Conservation (phyloP, 768 basidiomycete species). For the Auricularia auricula-judae region DNA sequence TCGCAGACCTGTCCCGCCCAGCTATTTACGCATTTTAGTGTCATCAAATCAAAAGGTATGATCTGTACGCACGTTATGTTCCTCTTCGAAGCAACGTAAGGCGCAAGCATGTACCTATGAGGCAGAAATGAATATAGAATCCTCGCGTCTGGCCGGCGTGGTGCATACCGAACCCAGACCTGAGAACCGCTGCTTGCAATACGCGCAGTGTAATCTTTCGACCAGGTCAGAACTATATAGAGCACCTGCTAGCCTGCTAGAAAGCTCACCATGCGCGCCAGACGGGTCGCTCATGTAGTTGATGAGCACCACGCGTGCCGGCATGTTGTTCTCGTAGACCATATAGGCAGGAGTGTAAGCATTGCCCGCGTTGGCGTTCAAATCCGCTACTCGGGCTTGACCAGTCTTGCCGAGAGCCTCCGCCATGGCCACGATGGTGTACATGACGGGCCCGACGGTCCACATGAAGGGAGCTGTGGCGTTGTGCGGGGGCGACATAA, state of each 20-base stretch:
- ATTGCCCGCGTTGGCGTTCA: constrained; percentile 27
- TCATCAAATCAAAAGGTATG: constrained; percentile 23
- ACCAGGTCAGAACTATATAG: constrained; percentile 20
- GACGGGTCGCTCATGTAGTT: constrained; percentile 36
- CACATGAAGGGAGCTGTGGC: constrained; percentile 38
- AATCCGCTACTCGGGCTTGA: constrained; percentile 31
- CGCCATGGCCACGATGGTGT: constrained; percentile 33
- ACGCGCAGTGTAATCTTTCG: constrained; percentile 28
- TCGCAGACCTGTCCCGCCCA: not conserved
- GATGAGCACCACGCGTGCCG: constrained; percentile 40
- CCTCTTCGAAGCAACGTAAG: constrained; percentile 39
- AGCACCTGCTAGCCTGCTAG: constrained; percentile 22
- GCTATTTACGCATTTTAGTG: too few species aligned
- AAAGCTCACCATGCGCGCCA: constrained; percentile 39
- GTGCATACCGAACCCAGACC: not conserved
- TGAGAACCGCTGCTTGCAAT: constrained; percentile 28
- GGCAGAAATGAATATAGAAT: not conserved
- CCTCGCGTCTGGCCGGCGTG: not conserved
- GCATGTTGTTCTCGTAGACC: constrained; percentile 35
- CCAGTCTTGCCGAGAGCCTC: constrained; percentile 35
- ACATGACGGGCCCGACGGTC: constrained; percentile 39
- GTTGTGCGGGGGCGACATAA: constrained; percentile 40
- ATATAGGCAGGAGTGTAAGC: constrained; percentile 36
- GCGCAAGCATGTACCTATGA: constrained; percentile 43
- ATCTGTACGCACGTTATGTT: constrained; percentile 65